Conservation (phyloP, 2,329 filamentous ascomycete genomes). For the Botrytis hyacinthi region DNA sequence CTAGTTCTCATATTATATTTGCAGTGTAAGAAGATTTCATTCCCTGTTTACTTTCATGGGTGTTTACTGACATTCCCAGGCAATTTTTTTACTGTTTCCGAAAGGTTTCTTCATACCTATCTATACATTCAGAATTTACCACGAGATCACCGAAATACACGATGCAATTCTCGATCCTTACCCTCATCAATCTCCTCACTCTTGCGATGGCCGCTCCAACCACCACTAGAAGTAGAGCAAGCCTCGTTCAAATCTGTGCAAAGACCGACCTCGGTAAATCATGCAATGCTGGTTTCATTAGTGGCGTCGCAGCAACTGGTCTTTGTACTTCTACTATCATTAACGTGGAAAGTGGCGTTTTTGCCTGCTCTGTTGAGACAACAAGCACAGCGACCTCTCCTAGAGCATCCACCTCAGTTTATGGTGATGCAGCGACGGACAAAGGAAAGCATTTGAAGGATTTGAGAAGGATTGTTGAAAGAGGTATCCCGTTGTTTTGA, state of each 20-base stretch:
- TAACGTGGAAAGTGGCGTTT: neutral
- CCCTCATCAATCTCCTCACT: neutral
- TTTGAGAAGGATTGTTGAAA: constrained; percentile 6
- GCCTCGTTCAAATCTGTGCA: neutral
- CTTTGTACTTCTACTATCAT: neutral
- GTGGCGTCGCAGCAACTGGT: neutral
- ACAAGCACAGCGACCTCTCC: neutral
- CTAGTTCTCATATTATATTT: neutral
- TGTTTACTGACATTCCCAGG: neutral
- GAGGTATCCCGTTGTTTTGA: neutral
- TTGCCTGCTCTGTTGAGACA: neutral
- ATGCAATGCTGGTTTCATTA: constrained; percentile 2
- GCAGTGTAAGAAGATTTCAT: neutral
- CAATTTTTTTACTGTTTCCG: too few relatives aligned
- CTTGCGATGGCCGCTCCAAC: neutral
- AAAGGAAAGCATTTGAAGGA: neutral
- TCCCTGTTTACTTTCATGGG: neutral
- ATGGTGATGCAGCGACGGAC: neutral
- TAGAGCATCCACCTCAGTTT: neutral
- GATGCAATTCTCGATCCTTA: neutral
- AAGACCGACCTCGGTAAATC: neutral
- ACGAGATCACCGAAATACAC: neutral
- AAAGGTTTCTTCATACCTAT: neutral
- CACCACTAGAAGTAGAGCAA: too few relatives aligned
- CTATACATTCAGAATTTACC: neutral